Conservation (phyloP, 192 early-diverging fungal genomes). For the Coemansia sp. region DNA sequence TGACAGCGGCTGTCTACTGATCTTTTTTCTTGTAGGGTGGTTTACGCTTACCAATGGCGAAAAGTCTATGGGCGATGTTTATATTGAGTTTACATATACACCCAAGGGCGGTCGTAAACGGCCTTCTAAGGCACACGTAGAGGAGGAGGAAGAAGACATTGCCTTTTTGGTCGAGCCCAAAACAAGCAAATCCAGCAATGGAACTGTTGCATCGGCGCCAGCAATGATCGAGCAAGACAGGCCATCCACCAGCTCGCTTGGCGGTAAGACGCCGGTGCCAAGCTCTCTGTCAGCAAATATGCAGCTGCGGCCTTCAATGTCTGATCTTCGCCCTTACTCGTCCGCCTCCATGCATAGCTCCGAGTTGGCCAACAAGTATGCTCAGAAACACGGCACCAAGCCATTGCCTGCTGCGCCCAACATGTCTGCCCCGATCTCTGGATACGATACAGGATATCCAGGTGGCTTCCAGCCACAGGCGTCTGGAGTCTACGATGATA, state of each 20-base stretch:
- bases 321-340: slow-evolving; percentile 51
- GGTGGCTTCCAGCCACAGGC: slow-evolving; percentile 4
- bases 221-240: slow-evolving; percentile 20
- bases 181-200: slow-evolving; percentile 1
- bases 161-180: slow-evolving; percentile 26
- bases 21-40: slow-evolving; percentile 33
- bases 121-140: slow-evolving; percentile 9
- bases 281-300: slow-evolving; percentile 4
- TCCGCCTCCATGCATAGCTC: slow-evolving; percentile 49
- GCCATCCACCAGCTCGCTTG: background rate
- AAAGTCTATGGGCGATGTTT: slow-evolving; percentile 47
- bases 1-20: background rate
- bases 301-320: slow-evolving; percentile 36
- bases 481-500: slow-evolving; percentile 25
- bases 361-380: slow-evolving; percentile 47
- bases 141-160: slow-evolving; percentile 19
- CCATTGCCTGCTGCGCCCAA: slow-evolving; percentile 39
- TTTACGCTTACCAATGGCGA: slow-evolving; percentile 40
- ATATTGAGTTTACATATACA: slow-evolving; percentile 51
- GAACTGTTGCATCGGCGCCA: slow-evolving; percentile 32
- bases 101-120: slow-evolving; percentile 39
- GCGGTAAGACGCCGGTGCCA: slow-evolving; percentile 1
- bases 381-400: slow-evolving; percentile 49
- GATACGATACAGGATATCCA: slow-evolving; percentile 1
- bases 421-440: slow-evolving; percentile 2